phyloP scores from a whole-genome alignment of 106 monocot species.

The Hemerocallis citrina region DNA sequence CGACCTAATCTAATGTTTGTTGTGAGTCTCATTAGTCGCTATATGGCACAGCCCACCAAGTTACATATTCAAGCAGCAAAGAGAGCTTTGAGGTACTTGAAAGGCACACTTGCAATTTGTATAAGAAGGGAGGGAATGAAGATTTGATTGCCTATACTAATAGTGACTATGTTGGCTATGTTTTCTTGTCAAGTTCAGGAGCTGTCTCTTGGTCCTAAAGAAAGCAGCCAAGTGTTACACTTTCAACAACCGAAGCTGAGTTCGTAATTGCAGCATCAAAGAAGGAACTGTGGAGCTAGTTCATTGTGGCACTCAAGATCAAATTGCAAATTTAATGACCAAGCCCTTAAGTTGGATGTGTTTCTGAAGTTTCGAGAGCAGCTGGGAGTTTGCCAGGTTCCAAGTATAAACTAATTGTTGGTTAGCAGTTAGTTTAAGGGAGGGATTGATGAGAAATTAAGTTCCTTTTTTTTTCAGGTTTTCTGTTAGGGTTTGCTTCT shows the following conservation, averaged over 20 bases:
- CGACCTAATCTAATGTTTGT: neutral
- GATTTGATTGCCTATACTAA: neutral
- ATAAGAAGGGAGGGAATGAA: neutral
- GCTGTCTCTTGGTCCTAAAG: neutral
- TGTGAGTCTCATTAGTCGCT: neutral
- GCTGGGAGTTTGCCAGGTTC: neutral
- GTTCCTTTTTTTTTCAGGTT: too few relatives aligned
- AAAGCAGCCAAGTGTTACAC: neutral
- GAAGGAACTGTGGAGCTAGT: neutral
- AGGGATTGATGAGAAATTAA: neutral
- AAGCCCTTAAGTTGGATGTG: neutral
- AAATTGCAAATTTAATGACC: neutral
- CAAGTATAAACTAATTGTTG: neutral
- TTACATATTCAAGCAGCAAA: neutral
- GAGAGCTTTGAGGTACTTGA: neutral
- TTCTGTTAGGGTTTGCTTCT: too few relatives aligned
- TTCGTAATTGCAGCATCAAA: neutral
- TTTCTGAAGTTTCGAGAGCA: neutral
- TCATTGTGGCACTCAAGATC: neutral
- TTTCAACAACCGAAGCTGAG: neutral
- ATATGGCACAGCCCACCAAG: neutral
- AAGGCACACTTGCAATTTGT: neutral
- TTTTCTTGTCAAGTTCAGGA: neutral
- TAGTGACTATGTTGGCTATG: neutral
- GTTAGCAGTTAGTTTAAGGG: neutral